Percentiles rank a stretch among this genome's conserved stretches.
These are phyloP conservation scores for Lactarius psammicola DNA, from an alignment of 768 basidiomycete genomes.

Conservation along the genomic window DNA sequence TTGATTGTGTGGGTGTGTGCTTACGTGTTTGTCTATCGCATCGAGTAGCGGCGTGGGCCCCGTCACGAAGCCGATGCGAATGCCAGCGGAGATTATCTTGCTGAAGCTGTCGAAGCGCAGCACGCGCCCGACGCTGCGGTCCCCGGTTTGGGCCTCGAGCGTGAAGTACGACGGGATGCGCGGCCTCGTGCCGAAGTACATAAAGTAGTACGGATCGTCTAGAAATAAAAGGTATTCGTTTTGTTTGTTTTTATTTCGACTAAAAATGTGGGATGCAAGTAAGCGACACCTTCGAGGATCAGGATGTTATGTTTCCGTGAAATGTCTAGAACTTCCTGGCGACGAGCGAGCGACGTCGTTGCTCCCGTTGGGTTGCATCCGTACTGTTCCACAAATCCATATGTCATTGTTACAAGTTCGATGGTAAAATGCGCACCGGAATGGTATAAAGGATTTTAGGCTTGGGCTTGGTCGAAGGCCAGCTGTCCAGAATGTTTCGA, in stretches of 20 bases:
- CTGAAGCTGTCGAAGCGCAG: too few relatives aligned
- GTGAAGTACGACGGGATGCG: constrained; percentile 78
- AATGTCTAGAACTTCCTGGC: constrained; percentile 67
- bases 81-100: too few relatives aligned
- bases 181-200: constrained; percentile 67
- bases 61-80: too few relatives aligned
- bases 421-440: constrained; percentile 43
- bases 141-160: too few relatives aligned
- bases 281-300: constrained; percentile 72
- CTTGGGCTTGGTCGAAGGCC: constrained; percentile 67
- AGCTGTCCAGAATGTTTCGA: constrained; percentile 63
- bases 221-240: constrained; percentile 1
- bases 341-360: constrained; percentile 67
- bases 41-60: too few relatives aligned
- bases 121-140: too few relatives aligned
- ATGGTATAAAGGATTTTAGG: constrained; percentile 84
- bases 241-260: background rate
- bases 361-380: constrained; percentile 87
- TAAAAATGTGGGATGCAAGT: background rate
- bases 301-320: constrained; percentile 73
- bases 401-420: background rate
- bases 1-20: too few relatives aligned
- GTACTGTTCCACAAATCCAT: constrained; percentile 45
- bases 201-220: constrained; percentile 81
- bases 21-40: constrained; percentile 69